Evolutionary conservation across 371 early-diverging fungal species (phyloP).

Genomic region (Agmasoma carcini): DNA sequence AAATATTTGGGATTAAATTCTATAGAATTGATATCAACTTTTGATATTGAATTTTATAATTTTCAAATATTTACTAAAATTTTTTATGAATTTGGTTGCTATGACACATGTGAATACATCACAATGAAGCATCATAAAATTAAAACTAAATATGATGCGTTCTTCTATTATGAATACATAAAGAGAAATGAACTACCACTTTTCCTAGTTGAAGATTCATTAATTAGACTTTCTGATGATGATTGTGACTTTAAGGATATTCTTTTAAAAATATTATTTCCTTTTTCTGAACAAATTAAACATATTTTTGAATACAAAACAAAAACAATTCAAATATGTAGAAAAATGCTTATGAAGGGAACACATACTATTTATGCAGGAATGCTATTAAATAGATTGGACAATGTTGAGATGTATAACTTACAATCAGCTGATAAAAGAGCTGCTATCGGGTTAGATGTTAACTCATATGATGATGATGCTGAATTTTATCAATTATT

Average conservation of each 20-base stretch:
- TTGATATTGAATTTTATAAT: no score
- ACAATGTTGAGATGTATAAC: neutral
- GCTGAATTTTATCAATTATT: neutral
- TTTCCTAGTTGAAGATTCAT: neutral
- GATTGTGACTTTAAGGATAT: slow-evolving; percentile 19
- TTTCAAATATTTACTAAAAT: neutral
- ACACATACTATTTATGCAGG: slow-evolving; percentile 29
- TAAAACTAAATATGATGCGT: neutral
- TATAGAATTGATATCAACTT: neutral
- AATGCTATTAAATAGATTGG: slow-evolving; percentile 5
- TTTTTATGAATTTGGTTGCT: neutral
- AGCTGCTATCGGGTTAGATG: neutral
- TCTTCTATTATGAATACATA: neutral
- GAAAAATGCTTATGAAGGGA: slow-evolving; percentile 8
- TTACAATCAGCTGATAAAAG: neutral
- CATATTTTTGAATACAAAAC: neutral
- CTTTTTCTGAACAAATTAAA: neutral
- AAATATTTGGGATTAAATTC: neutral
- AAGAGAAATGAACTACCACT: neutral
- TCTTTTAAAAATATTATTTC: slow-evolving; percentile 10
- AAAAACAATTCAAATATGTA: slow-evolving; percentile 6
- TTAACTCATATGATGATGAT: neutral
- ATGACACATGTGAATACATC: neutral
- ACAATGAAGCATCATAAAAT: neutral
- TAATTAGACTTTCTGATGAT: neutral